Base-by-base conservation (phyloP, 164 flowering plant genomes). In the Tetrastigma voinierianum region DNA sequence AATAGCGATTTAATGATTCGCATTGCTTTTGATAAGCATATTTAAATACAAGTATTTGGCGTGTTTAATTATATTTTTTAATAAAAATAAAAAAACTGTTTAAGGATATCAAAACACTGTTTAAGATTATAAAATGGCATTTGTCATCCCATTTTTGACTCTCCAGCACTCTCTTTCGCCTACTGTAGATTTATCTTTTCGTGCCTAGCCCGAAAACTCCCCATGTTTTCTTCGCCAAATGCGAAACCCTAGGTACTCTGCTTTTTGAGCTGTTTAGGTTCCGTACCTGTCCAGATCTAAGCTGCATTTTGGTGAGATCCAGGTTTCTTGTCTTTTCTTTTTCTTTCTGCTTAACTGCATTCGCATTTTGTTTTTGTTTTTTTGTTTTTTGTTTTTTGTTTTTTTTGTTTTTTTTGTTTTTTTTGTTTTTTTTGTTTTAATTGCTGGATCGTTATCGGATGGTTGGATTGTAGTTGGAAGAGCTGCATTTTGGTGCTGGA, bases 401-500 rank as follows among this genome's bases (percentile, higher is more conserved):
- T n/a, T n/a, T n/a, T n/a, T n/a, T n/a, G n/a, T n/a, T n/a, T n/a
- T n/a, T n/a, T n/a, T n/a, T n/a, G n/a, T n/a, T n/a, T n/a, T n/a
- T n/a, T n/a, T n/a, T 10, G n/a, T 9, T 62, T 43, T 57, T 10
- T 63, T 40, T 70, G 55, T 43, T 57, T 10, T 63, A 21, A 58
- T 4, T 0, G 6, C 46, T 40, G 12, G 40, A 21, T 70, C 46
- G 19, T 49, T 4, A 3, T 6, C 3, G 12, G 10, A 14, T 20
- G 47, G 46, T 60, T 46, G 18, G 20, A 24, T 65, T 46, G 15
- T 65, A 9, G 23, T 25, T 48, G 0, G 48, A 32, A 55, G 23
- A 40, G 19, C 67, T 67, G 59, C 68, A 62, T 67, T 72, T n/a
- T 66, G 61, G 40, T 43, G 18, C 15, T 46, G 49, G 67, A 66